phyloP scores from a whole-genome alignment of 1,284 basidiomycete genomes.

The Grifola frondosa region DNA sequence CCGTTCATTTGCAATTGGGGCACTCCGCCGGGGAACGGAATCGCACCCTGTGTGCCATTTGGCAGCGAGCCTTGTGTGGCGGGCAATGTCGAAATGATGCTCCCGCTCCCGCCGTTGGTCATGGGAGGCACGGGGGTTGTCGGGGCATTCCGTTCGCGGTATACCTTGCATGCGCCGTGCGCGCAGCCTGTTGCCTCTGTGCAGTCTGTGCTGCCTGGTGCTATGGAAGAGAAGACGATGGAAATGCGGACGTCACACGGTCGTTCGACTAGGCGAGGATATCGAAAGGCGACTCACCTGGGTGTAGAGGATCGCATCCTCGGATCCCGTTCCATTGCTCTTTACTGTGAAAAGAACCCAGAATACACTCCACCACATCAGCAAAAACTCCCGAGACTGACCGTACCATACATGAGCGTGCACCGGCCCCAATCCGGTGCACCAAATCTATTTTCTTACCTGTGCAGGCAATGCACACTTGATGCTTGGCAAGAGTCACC shows the following conservation, averaged over 20 bases:
- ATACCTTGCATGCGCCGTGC: conserved; percentile 17
- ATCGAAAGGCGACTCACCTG: conserved; percentile 45
- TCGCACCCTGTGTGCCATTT: conserved; percentile 30
- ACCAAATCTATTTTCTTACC: too few species aligned
- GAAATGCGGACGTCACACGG: conserved; percentile 9
- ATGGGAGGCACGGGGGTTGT: conserved; percentile 15
- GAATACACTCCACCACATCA: conserved; percentile 88
- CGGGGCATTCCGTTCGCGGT: conserved; percentile 35
- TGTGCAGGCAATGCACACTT: too few species aligned
- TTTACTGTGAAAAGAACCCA: conserved; percentile 80
- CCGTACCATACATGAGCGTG: too few species aligned
- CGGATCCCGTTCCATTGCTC: conserved; percentile 56
- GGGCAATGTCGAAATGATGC: conserved; percentile 35
- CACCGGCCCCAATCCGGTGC: too few species aligned
- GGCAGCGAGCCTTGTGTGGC: conserved; percentile 21
- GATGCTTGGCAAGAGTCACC: too few species aligned
- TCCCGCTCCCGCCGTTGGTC: conserved; percentile 33
- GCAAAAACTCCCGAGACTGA: too few species aligned
- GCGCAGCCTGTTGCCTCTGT: conserved; percentile 18
- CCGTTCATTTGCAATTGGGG: conserved; percentile 35
- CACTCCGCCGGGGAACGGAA: conserved; percentile 15
- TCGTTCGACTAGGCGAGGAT: conserved; percentile 1
- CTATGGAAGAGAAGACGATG: conserved; percentile 18
- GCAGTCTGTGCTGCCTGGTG: conserved; percentile 28
- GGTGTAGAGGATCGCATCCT: conserved; percentile 70